phyloP scores from a whole-genome alignment of 2,329 filamentous ascomycete genomes.

The Fusarium sp. region DNA sequence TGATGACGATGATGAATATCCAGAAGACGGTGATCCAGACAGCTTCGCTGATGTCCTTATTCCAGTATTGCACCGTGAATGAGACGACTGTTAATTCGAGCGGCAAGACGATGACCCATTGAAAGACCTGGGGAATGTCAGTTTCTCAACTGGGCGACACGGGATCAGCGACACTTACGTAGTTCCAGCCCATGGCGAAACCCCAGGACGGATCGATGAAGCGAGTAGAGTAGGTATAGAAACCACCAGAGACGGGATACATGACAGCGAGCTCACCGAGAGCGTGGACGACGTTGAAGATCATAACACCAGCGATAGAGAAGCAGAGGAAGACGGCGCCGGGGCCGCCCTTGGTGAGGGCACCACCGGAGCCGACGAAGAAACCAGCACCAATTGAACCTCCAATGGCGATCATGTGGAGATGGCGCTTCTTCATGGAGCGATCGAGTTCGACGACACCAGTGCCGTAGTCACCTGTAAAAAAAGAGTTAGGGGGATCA shows the following conservation, averaged over 20 bases:
- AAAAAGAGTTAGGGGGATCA: slow-evolving; percentile 5
- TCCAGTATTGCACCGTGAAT: slow-evolving; percentile 64
- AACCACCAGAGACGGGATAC: slow-evolving; percentile 71
- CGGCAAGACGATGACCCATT: slow-evolving; percentile 62
- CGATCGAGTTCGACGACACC: slow-evolving; percentile 53
- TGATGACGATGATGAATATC: slow-evolving; percentile 60
- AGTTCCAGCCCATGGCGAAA: slow-evolving; percentile 62
- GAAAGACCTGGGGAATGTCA: slow-evolving; percentile 50
- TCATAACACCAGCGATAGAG: slow-evolving; percentile 67
- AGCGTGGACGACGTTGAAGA: slow-evolving; percentile 70
- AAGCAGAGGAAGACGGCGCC: slow-evolving; percentile 61
- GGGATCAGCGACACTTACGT: slow-evolving; percentile 19
- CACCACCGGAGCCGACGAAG: slow-evolving; percentile 68
- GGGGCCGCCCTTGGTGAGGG: slow-evolving; percentile 62
- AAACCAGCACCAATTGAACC: slow-evolving; percentile 72
- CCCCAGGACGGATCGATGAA: slow-evolving; percentile 72
- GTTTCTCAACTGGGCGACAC: background rate
- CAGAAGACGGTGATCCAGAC: slow-evolving; percentile 67
- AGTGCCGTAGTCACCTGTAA: slow-evolving; percentile 40
- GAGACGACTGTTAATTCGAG: slow-evolving; percentile 62
- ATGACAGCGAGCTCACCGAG: slow-evolving; percentile 70
- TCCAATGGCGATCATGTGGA: slow-evolving; percentile 72
- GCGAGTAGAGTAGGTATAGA: slow-evolving; percentile 69
- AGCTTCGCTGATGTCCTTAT: slow-evolving; percentile 55
- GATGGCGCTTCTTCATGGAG: slow-evolving; percentile 65